Base-by-base conservation (phyloP, 2,329 filamentous ascomycete genomes). In the Rutstroemia sydowiana region DNA sequence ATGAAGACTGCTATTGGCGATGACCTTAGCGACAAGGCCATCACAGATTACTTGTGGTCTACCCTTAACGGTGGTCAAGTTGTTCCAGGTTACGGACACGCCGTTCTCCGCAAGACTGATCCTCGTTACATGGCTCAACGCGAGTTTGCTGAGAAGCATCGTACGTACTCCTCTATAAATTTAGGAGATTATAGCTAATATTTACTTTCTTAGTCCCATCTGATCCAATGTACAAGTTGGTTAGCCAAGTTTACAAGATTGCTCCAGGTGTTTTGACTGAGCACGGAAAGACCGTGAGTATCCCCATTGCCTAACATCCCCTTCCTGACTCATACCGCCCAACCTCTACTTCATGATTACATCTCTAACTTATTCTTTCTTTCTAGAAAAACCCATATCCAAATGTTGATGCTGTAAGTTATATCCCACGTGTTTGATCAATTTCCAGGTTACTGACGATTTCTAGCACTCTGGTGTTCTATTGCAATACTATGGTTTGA, bases 161-260 rank as follows among this genome's bases (percentile, higher is more conserved):
- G n/a, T n/a, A n/a, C n/a, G n/a, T n/a, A n/a, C n/a, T n/a, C n/a
- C n/a, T n/a, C n/a, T n/a, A n/a, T n/a, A n/a, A n/a, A 11, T n/a
- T 31, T 11, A 7, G 9, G 21, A 8, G 2, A 36, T 53, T 5
- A 52, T 14, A 20, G 40, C n/a, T 51, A 13, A 8, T 46, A 56
- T 66, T 81, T 88, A 78, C 88, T 96, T 72, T 84, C n/a, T n/a
- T n/a, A n/a, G n/a, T 96, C 71, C 88, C 92, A 69, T 81, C 95
- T 68, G 93, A 97, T 81, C 91, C 92, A 67, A 95, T 98, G 91
- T 98, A 96, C 88, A 90, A 98, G 84, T 88, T 98, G 64, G 93
- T 98, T 77, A 95, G 88, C 82, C 93, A 98, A 79, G 93, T 98
- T 65, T 98, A 97, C 88, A 98, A 98, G 88, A 97, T 98, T 67